A percentile compares a stretch with the other conserved stretches of the same genome.
Evolutionary conservation across 208 protist genomes (phyloP).

Genomic region (Crithidia mellificae): DNA sequence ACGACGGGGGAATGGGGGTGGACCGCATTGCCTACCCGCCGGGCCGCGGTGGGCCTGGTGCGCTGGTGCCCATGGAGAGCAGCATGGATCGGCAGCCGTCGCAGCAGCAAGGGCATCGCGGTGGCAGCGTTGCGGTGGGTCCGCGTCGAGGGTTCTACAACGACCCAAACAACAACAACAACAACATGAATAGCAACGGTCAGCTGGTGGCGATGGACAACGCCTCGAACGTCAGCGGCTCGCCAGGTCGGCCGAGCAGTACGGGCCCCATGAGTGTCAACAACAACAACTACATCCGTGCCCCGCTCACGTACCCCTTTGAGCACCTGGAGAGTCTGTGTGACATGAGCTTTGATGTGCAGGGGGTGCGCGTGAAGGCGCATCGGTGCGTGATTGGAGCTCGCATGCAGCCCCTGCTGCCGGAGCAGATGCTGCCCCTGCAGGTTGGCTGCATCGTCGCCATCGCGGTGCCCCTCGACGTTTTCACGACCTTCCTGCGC

Average conservation of each 20-base stretch:
- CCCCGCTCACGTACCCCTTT: slow-evolving; percentile 80
- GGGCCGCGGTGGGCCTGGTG: slow-evolving; percentile 12
- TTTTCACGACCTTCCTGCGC: slow-evolving; percentile 83
- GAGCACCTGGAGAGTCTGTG: slow-evolving; percentile 76
- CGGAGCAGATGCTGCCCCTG: slow-evolving; percentile 76
- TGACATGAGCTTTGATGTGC: slow-evolving; percentile 90
- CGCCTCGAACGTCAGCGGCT: slow-evolving; percentile 10
- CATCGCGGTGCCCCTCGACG: slow-evolving; percentile 73
- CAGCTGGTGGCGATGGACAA: slow-evolving; percentile 31
- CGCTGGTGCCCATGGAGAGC: slow-evolving; percentile 33
- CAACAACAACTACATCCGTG: slow-evolving; percentile 28
- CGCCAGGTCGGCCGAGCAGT: slow-evolving; percentile 1
- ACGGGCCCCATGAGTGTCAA: not conserved
- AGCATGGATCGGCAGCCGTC: slow-evolving; percentile 27
- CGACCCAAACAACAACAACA: slow-evolving; percentile 22
- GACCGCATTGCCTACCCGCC: slow-evolving; percentile 27
- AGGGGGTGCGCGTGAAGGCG: slow-evolving; percentile 76
- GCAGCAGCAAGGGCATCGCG: slow-evolving; percentile 13
- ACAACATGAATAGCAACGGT: slow-evolving; percentile 2
- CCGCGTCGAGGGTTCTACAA: slow-evolving; percentile 20
- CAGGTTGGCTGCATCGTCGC: slow-evolving; percentile 78
- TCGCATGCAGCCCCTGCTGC: slow-evolving; percentile 78
- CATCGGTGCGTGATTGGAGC: slow-evolving; percentile 89
- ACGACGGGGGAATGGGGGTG: slow-evolving; percentile 6
- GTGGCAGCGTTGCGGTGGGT: slow-evolving; percentile 20